Evolutionary conservation across 176 grass and related monocot genomes (phyloP), one percentile per base, ranked within the genome.

Genomic region (Aegilops bicornis): DNA sequence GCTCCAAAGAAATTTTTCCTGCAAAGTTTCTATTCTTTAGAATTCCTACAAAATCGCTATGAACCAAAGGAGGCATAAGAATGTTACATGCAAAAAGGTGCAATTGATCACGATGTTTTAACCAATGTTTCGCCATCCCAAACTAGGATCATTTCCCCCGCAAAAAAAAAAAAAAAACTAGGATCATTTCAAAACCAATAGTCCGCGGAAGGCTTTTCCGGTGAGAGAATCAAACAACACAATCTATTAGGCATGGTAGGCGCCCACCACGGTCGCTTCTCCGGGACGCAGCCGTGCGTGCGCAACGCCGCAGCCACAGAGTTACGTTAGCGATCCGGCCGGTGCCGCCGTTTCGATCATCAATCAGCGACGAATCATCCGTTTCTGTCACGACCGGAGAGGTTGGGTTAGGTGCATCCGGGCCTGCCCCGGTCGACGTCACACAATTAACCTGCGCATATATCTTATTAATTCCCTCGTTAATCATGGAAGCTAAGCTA

Each of bases 291-390:
- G 36, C 63, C 52, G 52, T 71, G 60, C 81, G 64, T 22, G 73
- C 52, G 80, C 73, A 24, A 6, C 43, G 8, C 61, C 36, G 27
- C 24, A 31, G 68, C 74, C 37, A 74, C 52, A 17, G 48, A 78
- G 66, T 11, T 54, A 58, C 43, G 3, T 2, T 70, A 10, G 45
- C 27, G 45, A 54, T 0, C 27, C 17, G 1, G 82, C 16, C 47
- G 71, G n/a, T 84, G 71, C 25, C 71, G 82, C 76, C 67, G 68
- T 25, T 4, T 31, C 66, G 82, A 37, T n/a, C 75, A 62, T 27
- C 80, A 4, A 47, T 14, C 79, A 36, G 32, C 50, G 9, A 77
- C 42, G 17, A 77, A 80, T 52, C 83, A 61, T 33, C 33, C 20
- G 69, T 19, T 75, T 47, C 32, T 81, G 47, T 85, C 83, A 59